Evolutionary conservation across 2,329 filamentous ascomycete species (phyloP).

Genomic region (Penicillium carneum): DNA sequence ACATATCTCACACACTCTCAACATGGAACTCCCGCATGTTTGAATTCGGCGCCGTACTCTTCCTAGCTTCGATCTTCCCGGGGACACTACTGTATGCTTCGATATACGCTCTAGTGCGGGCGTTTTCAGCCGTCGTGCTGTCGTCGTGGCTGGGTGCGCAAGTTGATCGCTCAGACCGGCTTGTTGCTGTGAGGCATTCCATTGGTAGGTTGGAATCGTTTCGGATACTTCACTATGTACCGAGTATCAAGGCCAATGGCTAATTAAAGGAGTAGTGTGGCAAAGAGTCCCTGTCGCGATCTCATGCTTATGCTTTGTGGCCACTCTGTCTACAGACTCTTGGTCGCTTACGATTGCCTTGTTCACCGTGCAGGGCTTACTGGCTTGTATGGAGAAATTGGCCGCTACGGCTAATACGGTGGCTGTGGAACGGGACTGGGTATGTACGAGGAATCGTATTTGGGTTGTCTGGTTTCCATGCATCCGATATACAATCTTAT

Average conservation of each 20-base stretch:
- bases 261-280: conserved; percentile 37
- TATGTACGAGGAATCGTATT: conserved; percentile 29
- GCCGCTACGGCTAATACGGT: conserved; percentile 70
- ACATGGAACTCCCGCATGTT: conserved; percentile 71
- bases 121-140: conserved; percentile 64
- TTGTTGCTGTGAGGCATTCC: conserved; percentile 60
- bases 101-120: conserved; percentile 71
- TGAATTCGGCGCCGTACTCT: conserved; percentile 68
- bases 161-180: conserved; percentile 64
- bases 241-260: neutral
- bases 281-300: conserved; percentile 54
- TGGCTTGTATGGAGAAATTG: conserved; percentile 75
- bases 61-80: conserved; percentile 63
- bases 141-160: conserved; percentile 65
- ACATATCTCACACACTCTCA: conserved; percentile 53
- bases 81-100: conserved; percentile 71
- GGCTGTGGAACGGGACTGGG: conserved; percentile 75
- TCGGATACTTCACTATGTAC: neutral
- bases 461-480: no score
- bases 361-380: conserved; percentile 52
- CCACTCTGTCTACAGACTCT: conserved; percentile 35
- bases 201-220: conserved; percentile 45
- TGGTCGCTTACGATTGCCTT: conserved; percentile 30
- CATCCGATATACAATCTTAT: neutral
- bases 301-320: conserved; percentile 58